Base-by-base conservation (phyloP, 306 rosid species). In the Corylus americana region DNA sequence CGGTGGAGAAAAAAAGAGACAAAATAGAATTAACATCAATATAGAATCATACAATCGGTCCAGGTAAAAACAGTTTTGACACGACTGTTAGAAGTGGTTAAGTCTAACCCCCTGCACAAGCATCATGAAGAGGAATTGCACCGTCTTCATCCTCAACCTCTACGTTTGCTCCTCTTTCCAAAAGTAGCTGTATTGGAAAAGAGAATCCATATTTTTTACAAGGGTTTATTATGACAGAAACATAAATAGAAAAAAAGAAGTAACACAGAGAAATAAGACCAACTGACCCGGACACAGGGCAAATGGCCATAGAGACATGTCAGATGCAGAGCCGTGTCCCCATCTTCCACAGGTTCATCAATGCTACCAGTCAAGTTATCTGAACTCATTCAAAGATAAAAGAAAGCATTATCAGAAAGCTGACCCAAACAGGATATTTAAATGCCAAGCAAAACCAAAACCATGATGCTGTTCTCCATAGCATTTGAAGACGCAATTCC, bases 281-380 rank as follows among this genome's bases (percentile, higher is more conserved):
- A 9, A 74, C 68, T 4, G 55, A 95, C 99, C 96, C 80, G 93
- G 35, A 84, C 98, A 63, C 98, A 92, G 7, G 84, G 44, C 12
- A 86, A 75, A 84, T 90, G 91, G 72, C 98, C 98, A 81, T 95
- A 95, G 74, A 95, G 91, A 79, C 98, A 95, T 47, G 94, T 79
- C 79, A 95, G 89, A 83, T 95, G 98, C 47, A 95, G 91, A 83
- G 92, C 94, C 1, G 91, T 85, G 78, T 95, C 98, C 73, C 98
- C 98, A 87, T 95, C 98, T 87, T 95, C 98, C 61, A 92, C 90
- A 1, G 98, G 91, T 57, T 95, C 94, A 76, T 95, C 92, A 61
- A 95, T 84, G 81, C 91, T 89, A 27, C 98, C 98, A 83, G 73
- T 79, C 72, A 91, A 83, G 83, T 89, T 88, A 84, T 91, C 98